Evolutionary conservation across 371 early-diverging fungal species (phyloP), one percentile per base, ranked within the genome.

Genomic region (Dinochytrium kinnereticum): DNA sequence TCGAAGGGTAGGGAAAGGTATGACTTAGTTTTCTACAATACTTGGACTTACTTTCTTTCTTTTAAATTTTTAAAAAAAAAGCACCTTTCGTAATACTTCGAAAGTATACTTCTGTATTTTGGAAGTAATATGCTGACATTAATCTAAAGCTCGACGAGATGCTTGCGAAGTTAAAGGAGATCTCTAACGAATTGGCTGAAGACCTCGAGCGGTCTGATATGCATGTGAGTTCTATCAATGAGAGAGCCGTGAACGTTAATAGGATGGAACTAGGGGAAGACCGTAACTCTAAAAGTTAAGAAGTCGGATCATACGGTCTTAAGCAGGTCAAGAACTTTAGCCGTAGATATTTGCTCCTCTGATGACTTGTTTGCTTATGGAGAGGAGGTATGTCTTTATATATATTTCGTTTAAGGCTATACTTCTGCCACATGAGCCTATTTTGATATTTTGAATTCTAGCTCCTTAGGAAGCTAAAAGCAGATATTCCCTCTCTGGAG

Each of bases 231-330:
- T 61, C 36, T 61, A 55, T 55, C 26, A 19, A 55, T 55, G 7
- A 15, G 28, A 10, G 10, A 7, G 13, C 17, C 30, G 57, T 10
- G 28, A 55, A 21, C 7, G 57, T 24, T 24, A 13, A 7, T 7
- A 55, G n/a, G 36, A 28, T 61, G 61, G 19, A 7, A 5, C 13
- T 26, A 75, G 75, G 75, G 71, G 1, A 51, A 68, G 0, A 55
- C 67, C 15, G 33, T 75, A 1, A 57, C 33, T 38, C 36, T 75
- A 0, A 75, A 75, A 51, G 21, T 75, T 31, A 75, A 70, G 24
- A 26, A 75, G 28, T 26, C 31, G 51, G 37, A 69, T 21, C 71
- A n/a, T 68, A 31, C 3, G n/a, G 0, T 53, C 24, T 13, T 26
- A 19, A 61, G 49, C 28, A 51, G 71, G 21, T 15, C 70, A 7